Evolutionary conservation across 192 early-diverging fungal species (phyloP).

Genomic region (Podila clonocystis): DNA sequence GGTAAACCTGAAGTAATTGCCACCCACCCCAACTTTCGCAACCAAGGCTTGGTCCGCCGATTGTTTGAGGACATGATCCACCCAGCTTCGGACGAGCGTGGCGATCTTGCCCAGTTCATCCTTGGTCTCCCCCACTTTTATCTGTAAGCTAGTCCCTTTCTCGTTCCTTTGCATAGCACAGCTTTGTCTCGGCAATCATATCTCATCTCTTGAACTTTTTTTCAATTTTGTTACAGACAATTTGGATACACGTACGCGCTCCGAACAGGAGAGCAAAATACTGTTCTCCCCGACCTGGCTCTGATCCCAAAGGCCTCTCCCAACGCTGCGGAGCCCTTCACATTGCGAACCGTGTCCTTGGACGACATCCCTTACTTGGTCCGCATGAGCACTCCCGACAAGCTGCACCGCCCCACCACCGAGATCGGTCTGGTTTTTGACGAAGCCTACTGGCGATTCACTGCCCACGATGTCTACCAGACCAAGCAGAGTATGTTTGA

Average conservation of each 20-base stretch:
- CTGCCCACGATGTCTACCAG: slow-evolving; percentile 14
- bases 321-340: slow-evolving; percentile 4
- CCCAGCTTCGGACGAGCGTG: slow-evolving; percentile 32
- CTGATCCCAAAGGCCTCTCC: neutral
- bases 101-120: slow-evolving; percentile 26
- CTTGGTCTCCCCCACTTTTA: slow-evolving; percentile 43
- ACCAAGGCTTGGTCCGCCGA: slow-evolving; percentile 13
- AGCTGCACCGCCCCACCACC: neutral
- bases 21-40: slow-evolving; percentile 18
- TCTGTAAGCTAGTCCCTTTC: slow-evolving; percentile 1
- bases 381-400: slow-evolving; percentile 13
- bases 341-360: slow-evolving; percentile 7
- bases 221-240: slow-evolving; percentile 7
- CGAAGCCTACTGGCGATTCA: slow-evolving; percentile 28
- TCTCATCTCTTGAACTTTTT: neutral
- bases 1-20: slow-evolving; percentile 6
- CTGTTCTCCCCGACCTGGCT: slow-evolving; percentile 10
- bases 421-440: slow-evolving; percentile 10
- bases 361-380: slow-evolving; percentile 26
- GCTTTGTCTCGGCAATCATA: neutral
- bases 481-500: neutral
- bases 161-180: neutral
- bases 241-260: slow-evolving; percentile 36
- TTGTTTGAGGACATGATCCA: slow-evolving; percentile 36
- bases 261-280: neutral